Percentiles rank a stretch among this genome's conserved stretches.
Conservation (phyloP, 345 rosid genomes). For the Cardiospermum halicacabum region DNA sequence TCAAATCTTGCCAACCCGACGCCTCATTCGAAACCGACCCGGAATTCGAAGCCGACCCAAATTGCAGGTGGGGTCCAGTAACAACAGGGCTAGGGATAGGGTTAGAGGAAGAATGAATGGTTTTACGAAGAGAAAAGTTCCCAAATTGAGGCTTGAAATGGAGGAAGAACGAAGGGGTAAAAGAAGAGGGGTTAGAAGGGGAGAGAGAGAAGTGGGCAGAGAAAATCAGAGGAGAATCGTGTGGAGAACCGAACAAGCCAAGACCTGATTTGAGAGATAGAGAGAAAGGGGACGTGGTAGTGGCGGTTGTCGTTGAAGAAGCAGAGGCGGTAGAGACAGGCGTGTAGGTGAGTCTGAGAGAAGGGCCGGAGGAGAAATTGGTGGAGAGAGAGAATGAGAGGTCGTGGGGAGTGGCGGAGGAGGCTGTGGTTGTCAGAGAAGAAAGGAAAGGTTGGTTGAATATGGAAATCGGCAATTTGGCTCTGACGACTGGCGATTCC, state of each 20-base stretch:
- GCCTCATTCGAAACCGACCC: constrained; percentile 25
- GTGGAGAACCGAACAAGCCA: constrained; percentile 59
- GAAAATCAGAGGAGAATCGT: constrained; percentile 51
- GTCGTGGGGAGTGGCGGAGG: constrained; percentile 23
- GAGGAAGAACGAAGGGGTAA: constrained; percentile 49
- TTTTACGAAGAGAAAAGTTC: constrained; percentile 42
- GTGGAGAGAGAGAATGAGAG: constrained; percentile 48
- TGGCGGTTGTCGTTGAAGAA: background rate
- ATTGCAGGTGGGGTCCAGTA: constrained; percentile 6
- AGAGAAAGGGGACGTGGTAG: constrained; percentile 35
- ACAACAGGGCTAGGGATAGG: constrained; percentile 25
- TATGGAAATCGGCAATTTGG: constrained; percentile 46
- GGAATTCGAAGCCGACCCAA: constrained; percentile 23
- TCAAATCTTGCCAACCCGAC: constrained; percentile 54
- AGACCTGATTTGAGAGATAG: constrained; percentile 58
- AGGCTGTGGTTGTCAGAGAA: constrained; percentile 23
- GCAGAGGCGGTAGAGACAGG: constrained; percentile 26
- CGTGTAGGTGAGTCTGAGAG: constrained; percentile 38
- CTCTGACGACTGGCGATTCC: constrained; percentile 38
- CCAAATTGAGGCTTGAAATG: constrained; percentile 62
- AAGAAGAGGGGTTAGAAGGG: constrained; percentile 11
- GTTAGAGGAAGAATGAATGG: constrained; percentile 19
- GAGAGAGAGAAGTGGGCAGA: constrained; percentile 47
- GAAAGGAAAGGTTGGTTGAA: constrained; percentile 51
- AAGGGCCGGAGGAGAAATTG: constrained; percentile 53